Evolutionary conservation across 148 eudicot genomes (phyloP).

Genomic region (Diospyros lotus): DNA sequence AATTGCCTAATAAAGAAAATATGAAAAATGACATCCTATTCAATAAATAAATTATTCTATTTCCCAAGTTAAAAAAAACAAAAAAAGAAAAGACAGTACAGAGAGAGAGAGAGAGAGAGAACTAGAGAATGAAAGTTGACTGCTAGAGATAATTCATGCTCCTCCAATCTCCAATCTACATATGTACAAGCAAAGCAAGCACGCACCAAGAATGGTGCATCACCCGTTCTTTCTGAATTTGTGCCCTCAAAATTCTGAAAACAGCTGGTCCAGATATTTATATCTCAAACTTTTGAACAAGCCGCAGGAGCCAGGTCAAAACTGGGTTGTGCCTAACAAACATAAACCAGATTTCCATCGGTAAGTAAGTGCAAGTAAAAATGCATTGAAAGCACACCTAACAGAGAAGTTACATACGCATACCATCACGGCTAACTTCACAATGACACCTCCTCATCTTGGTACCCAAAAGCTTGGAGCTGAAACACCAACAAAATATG

Average conservation of each 20-base stretch:
- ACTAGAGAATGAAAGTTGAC: neutral
- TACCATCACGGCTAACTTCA: conserved; percentile 16
- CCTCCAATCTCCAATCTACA: neutral
- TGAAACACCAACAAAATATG: conserved; percentile 31
- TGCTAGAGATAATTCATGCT: neutral
- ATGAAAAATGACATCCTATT: conserved; percentile 3
- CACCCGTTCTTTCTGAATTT: neutral
- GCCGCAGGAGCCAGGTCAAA: conserved; percentile 14
- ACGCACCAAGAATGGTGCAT: conserved; percentile 11
- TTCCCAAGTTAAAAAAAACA: neutral
- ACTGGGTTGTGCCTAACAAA: conserved; percentile 2
- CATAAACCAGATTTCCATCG: neutral
- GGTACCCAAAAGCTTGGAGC: conserved; percentile 87
- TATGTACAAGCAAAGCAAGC: neutral
- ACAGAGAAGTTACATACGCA: neutral
- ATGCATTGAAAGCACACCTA: neutral
- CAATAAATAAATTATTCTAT: conserved; percentile 4
- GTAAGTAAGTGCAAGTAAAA: neutral
- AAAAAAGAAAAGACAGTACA: too few species aligned
- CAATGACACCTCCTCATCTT: conserved; percentile 36
- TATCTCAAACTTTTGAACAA: conserved; percentile 7
- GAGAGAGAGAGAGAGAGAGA: neutral
- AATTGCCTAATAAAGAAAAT: conserved; percentile 8
- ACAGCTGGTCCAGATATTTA: conserved; percentile 8
- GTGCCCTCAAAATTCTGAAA: neutral